phyloP scores from a whole-genome alignment of 768 basidiomycete species.

The Gymnopilus dilepis region DNA sequence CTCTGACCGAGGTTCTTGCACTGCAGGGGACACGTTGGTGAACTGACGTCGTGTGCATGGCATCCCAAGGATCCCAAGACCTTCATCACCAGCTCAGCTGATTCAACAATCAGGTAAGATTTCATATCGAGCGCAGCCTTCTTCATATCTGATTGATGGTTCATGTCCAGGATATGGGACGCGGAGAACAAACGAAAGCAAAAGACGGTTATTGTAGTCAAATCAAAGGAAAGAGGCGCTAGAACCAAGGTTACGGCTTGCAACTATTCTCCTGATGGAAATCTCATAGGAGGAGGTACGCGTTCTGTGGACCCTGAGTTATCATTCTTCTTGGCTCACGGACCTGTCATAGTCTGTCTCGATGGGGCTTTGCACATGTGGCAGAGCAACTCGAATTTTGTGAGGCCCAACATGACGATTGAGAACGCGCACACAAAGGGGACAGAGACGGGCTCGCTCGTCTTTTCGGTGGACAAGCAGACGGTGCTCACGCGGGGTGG shows the following conservation, averaged over 20 bases:
- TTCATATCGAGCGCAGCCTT: constrained; percentile 12
- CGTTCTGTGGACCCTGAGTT: constrained; percentile 20
- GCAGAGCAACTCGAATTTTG: constrained; percentile 92
- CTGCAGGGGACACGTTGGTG: constrained; percentile 90
- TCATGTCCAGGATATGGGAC: constrained; percentile 83
- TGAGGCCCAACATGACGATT: constrained; percentile 83
- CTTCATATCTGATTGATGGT: not conserved
- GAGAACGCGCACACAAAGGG: constrained; percentile 89
- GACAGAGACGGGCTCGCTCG: constrained; percentile 85
- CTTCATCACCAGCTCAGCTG: constrained; percentile 94
- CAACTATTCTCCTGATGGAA: constrained; percentile 90
- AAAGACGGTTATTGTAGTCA: constrained; percentile 94
- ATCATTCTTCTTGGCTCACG: constrained; percentile 18
- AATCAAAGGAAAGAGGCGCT: constrained; percentile 93
- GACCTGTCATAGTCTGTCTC: constrained; percentile 64
- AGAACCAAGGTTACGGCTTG: constrained; percentile 91
- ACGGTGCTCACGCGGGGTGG: constrained; percentile 89
- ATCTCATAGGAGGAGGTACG: constrained; percentile 84
- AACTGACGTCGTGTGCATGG: constrained; percentile 89
- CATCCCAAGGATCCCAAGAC: constrained; percentile 84
- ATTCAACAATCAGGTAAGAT: constrained; percentile 87
- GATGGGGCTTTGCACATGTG: constrained; percentile 96
- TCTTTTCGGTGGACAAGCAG: constrained; percentile 87
- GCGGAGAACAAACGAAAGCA: constrained; percentile 91
- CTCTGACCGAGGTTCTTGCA: constrained; percentile 11